Evolutionary conservation across 345 rosid species (phyloP).

Genomic region (Melaleuca quinquenervia): DNA sequence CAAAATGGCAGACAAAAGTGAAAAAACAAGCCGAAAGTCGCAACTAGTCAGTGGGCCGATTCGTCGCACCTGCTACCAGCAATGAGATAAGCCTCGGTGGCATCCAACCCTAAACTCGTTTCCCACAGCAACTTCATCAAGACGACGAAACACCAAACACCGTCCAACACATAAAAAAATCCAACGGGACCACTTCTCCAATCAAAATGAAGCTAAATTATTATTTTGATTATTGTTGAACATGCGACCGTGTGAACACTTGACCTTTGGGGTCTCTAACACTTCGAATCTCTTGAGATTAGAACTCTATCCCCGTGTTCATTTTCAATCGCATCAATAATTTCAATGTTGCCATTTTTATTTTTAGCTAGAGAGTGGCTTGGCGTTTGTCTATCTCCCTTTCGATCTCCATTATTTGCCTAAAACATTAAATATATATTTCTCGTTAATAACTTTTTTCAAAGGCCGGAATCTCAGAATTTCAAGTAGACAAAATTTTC

Average conservation of each 20-base stretch:
- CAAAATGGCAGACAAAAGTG: too few species aligned
- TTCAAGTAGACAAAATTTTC: neutral
- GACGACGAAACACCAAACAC: too few species aligned
- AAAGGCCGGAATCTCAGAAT: neutral
- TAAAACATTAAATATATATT: neutral
- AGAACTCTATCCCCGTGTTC: too few species aligned
- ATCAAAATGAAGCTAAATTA: neutral
- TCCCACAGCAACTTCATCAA: neutral
- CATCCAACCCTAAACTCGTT: too few species aligned
- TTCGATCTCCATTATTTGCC: fast-evolving
- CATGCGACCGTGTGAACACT: neutral
- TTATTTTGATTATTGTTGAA: neutral
- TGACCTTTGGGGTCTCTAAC: neutral
- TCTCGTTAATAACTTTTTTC: neutral
- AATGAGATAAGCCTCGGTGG: neutral
- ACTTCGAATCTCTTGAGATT: too few species aligned
- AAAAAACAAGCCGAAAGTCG: too few species aligned
- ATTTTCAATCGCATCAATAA: neutral
- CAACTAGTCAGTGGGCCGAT: too few species aligned
- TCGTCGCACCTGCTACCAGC: too few species aligned
- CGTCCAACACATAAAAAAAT: too few species aligned
- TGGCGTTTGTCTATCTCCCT: fast-evolving
- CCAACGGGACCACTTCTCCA: neutral
- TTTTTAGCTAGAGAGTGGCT: neutral
- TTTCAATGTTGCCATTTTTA: neutral